Evolutionary conservation across 148 eudicot genomes (phyloP), one percentile per base, ranked within the genome.

Genomic region (Chenopodium berlandieri): DNA sequence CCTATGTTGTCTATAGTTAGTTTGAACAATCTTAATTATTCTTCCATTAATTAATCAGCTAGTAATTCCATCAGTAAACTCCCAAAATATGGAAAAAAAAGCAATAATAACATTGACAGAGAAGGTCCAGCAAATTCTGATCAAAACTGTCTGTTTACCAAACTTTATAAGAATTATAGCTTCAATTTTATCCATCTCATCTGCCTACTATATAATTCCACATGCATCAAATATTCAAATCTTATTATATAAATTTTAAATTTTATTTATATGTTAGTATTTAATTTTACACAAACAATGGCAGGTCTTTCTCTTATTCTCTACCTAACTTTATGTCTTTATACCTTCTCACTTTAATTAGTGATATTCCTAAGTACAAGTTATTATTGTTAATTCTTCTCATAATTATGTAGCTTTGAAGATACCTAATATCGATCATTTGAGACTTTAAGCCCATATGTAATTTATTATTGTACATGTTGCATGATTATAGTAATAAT

Each of bases 281-380:
- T 27, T 27, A 27, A 22, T 40, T 50, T 56, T 13, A 72, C 77
- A 52, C 63, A 27, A 76, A 75, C 63, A 75, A 76, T 76, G 48
- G 9, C 10, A 4, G 47, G 64, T 78, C 60, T 66, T 67, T 78
- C 64, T 50, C 74, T 75, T 40, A 47, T 67, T 78, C 64, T 50
- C 74, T 75, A 75, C 83, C 75, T 75, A 81, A 81, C 75, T 81
- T 75, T 75, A 81, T 75, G 75, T 74, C 63, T 50, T 81, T 75
- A 81, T 75, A 81, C 79, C 63, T 50, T 81, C 22, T 23, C 64
- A 71, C 63, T 47, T 64, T 76, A 47, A 12, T 50, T 16, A 75
- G 8, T 44, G 56, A 67, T 4, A 7, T 44, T 71, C 75, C 16
- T 32, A 12, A 20, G 27, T 75, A 30, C 40, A 54, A 50, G 22